Evolutionary conservation across 1,284 basidiomycete genomes (phyloP).

Genomic region (Agaricales sp.): DNA sequence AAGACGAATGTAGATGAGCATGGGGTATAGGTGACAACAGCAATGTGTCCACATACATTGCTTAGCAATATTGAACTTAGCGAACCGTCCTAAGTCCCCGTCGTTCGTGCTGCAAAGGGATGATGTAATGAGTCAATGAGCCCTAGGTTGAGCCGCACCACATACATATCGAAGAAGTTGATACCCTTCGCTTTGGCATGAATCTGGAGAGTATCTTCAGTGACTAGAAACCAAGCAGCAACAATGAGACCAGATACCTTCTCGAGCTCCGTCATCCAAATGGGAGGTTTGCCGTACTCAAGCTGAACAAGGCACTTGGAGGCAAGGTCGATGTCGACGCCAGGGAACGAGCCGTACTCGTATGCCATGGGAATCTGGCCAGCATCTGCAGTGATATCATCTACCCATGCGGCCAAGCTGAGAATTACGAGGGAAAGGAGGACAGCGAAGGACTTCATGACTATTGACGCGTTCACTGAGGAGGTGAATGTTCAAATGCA

Average conservation of each 20-base stretch:
- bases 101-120: constrained; percentile 58
- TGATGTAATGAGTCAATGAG: constrained; percentile 12
- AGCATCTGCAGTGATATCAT: constrained; percentile 17
- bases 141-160: constrained; percentile 10
- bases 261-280: constrained; percentile 76
- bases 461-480: constrained; percentile 13
- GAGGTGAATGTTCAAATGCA: constrained; percentile 6
- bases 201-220: constrained; percentile 47
- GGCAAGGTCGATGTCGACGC: constrained; percentile 52
- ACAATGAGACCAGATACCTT: constrained; percentile 39
- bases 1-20: no score
- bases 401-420: constrained; percentile 17
- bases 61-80: background rate
- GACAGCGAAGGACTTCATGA: constrained; percentile 37
- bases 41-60: background rate
- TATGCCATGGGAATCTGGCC: constrained; percentile 22
- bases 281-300: constrained; percentile 46
- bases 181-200: constrained; percentile 63
- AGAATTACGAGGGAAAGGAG: constrained; percentile 23
- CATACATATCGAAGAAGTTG: constrained; percentile 84
- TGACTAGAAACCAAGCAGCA: constrained; percentile 10
- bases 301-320: constrained; percentile 70
- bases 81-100: constrained; percentile 35
- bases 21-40: constrained; percentile 8
- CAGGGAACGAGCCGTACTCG: constrained; percentile 22